phyloP scores from a whole-genome alignment of 2,329 filamentous ascomycete genomes.

The Pestalotiopsis sp. region DNA sequence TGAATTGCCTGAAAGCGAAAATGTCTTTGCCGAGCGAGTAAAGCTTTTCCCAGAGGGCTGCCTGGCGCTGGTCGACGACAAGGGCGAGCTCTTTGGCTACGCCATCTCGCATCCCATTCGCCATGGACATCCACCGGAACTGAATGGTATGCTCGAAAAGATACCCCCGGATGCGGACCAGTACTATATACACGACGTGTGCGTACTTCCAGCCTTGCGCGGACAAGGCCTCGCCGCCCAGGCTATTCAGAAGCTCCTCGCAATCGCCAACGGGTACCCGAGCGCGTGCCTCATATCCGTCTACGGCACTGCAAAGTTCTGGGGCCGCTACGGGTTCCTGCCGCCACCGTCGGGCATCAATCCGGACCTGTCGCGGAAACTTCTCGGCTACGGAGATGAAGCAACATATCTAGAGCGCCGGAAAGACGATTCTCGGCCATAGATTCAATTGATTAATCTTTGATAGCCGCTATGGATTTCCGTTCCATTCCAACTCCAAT shows the following conservation, averaged over 20 bases:
- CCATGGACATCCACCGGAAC: slow-evolving; percentile 29
- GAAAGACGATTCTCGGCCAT: background rate
- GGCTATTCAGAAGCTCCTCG: slow-evolving; percentile 27
- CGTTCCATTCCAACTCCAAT: background rate
- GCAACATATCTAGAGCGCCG: slow-evolving; percentile 30
- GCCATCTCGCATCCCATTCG: slow-evolving; percentile 40
- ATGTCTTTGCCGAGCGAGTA: slow-evolving; percentile 35
- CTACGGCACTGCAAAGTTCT: slow-evolving; percentile 37
- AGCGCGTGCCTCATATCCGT: slow-evolving; percentile 37
- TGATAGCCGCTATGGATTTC: background rate
- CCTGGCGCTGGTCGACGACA: slow-evolving; percentile 27
- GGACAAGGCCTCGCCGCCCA: slow-evolving; percentile 29
- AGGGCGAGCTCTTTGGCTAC: slow-evolving; percentile 33
- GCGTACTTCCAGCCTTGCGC: slow-evolving; percentile 30
- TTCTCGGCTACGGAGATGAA: slow-evolving; percentile 35
- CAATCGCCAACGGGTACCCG: slow-evolving; percentile 26
- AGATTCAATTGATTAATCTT: background rate
- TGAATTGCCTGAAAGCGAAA: slow-evolving; percentile 32
- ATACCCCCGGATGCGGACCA: slow-evolving; percentile 34
- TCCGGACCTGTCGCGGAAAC: slow-evolving; percentile 29
- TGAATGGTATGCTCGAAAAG: slow-evolving; percentile 32
- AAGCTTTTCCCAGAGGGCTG: slow-evolving; percentile 38
- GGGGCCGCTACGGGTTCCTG: slow-evolving; percentile 35
- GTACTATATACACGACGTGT: slow-evolving; percentile 42
- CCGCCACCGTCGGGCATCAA: slow-evolving; percentile 20